Percentiles rank a stretch among this genome's conserved stretches.
Evolutionary conservation across 306 rosid genomes (phyloP).

Genomic region (Quercus parvula): DNA sequence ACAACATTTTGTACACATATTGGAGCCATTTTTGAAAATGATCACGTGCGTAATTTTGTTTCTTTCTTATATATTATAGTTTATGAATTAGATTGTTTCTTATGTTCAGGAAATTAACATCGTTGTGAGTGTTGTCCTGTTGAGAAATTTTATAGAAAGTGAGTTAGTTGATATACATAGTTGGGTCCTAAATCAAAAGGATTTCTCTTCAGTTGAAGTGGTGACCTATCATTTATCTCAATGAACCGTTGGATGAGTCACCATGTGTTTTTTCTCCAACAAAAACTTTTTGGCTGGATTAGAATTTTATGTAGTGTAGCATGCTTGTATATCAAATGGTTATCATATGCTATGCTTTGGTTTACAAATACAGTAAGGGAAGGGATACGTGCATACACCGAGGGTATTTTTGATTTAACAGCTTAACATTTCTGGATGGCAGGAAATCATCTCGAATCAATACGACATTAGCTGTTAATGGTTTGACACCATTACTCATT

Average conservation of each 20-base stretch:
- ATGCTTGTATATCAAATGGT: background rate
- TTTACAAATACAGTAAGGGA: background rate
- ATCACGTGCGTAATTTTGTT: conserved; percentile 64
- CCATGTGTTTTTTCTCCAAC: no score
- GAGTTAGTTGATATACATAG: background rate
- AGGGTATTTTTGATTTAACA: background rate
- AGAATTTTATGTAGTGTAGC: background rate
- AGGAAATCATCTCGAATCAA: conserved; percentile 96
- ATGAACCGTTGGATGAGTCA: background rate
- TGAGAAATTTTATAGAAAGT: background rate
- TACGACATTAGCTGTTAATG: conserved; percentile 93
- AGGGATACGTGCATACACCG: no score
- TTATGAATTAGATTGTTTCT: conserved; percentile 9
- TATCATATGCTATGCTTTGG: background rate
- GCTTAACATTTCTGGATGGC: conserved; percentile 30
- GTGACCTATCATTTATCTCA: background rate
- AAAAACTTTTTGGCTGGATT: no score
- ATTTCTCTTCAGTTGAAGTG: background rate
- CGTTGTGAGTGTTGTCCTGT: background rate
- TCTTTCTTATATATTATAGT: conserved; percentile 11
- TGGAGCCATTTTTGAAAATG: conserved; percentile 98
- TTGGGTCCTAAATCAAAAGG: background rate
- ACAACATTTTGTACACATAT: conserved; percentile 88
- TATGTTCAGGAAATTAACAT: background rate
- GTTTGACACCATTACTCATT: conserved; percentile 91